Conservation (phyloP, 2,329 filamentous ascomycete species). For the Teratosphaeria zuluensis region DNA sequence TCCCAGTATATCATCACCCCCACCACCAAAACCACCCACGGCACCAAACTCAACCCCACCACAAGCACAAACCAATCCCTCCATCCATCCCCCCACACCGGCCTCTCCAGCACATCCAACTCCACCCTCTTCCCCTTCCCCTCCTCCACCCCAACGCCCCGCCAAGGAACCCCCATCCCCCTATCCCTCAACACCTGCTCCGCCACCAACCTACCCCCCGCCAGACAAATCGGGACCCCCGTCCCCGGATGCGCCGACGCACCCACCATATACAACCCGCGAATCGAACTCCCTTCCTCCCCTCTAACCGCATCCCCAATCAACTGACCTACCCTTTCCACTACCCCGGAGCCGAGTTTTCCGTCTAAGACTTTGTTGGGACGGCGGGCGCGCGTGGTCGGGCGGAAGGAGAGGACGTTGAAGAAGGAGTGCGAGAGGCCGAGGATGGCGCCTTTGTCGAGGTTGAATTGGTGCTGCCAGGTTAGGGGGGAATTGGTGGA, state of each 20-base stretch:
- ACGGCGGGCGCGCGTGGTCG: slow-evolving; percentile 49
- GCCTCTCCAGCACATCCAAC: slow-evolving; percentile 14
- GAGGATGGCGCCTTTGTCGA: slow-evolving; percentile 65
- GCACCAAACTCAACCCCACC: slow-evolving; percentile 10
- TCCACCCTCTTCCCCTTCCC: slow-evolving; percentile 17
- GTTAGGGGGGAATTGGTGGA: slow-evolving; percentile 54
- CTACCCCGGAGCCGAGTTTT: slow-evolving; percentile 13
- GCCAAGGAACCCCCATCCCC: slow-evolving; percentile 33
- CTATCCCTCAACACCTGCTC: slow-evolving; percentile 41
- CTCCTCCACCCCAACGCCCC: not conserved
- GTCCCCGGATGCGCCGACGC: slow-evolving; percentile 68
- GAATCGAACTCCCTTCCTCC: slow-evolving; percentile 28
- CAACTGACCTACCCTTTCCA: slow-evolving; percentile 16
- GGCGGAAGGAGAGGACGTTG: slow-evolving; percentile 60
- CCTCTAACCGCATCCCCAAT: slow-evolving; percentile 16
- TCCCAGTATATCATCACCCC: not conserved
- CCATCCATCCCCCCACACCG: slow-evolving; percentile 18
- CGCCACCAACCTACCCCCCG: slow-evolving; percentile 54
- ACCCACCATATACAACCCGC: slow-evolving; percentile 59
- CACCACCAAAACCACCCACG: slow-evolving; percentile 3
- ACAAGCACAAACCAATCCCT: slow-evolving; percentile 9
- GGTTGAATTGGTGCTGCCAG: slow-evolving; percentile 59
- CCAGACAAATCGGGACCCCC: slow-evolving; percentile 63
- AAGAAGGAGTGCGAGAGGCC: slow-evolving; percentile 65
- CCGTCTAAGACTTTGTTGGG: slow-evolving; percentile 29